These are phyloP conservation scores for Lactarius akahatsu DNA, from an alignment of 768 basidiomycete species.

Conservation along the genomic window DNA sequence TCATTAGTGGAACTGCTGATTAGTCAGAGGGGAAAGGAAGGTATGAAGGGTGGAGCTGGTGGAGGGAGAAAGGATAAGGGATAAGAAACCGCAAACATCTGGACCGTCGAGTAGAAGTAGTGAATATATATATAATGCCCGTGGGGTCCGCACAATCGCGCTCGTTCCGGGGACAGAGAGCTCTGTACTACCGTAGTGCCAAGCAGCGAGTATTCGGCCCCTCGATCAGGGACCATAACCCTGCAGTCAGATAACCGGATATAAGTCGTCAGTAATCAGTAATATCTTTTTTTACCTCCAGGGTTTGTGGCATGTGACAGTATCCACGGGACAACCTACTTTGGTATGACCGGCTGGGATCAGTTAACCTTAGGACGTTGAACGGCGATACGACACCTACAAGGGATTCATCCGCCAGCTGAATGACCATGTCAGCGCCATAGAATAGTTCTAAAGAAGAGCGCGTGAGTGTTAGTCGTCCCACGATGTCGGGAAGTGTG, in stretches of 20 bases:
- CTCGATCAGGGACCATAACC: not conserved
- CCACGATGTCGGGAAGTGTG: too few relatives aligned
- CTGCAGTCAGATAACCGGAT: not conserved
- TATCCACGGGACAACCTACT: not conserved
- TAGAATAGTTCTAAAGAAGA: not conserved
- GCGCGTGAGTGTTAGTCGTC: not conserved
- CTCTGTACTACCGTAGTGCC: not conserved
- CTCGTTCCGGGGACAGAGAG: too few relatives aligned
- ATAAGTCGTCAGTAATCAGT: not conserved
- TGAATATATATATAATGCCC: not conserved
- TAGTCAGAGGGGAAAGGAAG: not conserved
- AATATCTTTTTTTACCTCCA: not conserved
- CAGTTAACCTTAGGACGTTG: not conserved
- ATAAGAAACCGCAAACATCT: not conserved
- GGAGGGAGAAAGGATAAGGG: not conserved
- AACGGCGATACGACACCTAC: not conserved
- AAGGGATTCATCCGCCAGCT: not conserved
- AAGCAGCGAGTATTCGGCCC: not conserved
- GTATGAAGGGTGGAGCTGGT: not conserved
- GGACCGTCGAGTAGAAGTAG: not conserved
- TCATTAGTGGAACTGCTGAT: not conserved
- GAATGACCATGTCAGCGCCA: not conserved
- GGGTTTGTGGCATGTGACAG: not conserved
- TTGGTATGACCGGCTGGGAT: not conserved
- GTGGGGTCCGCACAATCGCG: not conserved